phyloP scores from a whole-genome alignment of 2,329 filamentous ascomycete genomes.

The Trichoderma atroviride region DNA sequence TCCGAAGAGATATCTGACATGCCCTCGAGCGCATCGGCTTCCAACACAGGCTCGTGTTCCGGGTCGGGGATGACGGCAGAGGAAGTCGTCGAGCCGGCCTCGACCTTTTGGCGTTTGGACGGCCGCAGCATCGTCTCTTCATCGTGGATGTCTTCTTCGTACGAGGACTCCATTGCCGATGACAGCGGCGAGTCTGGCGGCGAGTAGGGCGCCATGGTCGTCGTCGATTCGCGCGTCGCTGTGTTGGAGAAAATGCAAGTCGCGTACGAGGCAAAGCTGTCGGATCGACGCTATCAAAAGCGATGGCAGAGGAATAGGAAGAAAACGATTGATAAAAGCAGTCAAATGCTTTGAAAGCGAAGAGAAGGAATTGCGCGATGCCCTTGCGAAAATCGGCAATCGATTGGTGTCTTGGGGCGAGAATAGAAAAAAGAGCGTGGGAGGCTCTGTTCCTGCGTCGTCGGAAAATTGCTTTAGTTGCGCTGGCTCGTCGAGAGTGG shows the following conservation, averaged over 20 bases:
- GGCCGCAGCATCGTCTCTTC: conserved; percentile 46
- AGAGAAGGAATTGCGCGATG: conserved; percentile 12
- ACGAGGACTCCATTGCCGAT: conserved; percentile 48
- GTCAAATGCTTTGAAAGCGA: background rate
- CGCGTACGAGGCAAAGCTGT: background rate
- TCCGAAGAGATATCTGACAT: conserved; percentile 83
- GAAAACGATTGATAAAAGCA: background rate
- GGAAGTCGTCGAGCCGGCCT: conserved; percentile 49
- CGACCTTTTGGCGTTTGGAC: conserved; percentile 52
- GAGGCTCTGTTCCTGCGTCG: conserved; percentile 15
- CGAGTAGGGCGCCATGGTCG: conserved; percentile 43
- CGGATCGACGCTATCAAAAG: background rate
- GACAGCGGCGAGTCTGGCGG: conserved; percentile 52
- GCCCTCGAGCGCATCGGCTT: conserved; percentile 57
- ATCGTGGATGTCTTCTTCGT: conserved; percentile 49
- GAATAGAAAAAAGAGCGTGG: background rate
- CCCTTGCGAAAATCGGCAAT: conserved; percentile 4
- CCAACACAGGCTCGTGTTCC: conserved; percentile 50
- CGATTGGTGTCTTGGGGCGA: background rate
- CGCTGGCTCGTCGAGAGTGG: background rate
- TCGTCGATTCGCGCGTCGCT: conserved; percentile 26
- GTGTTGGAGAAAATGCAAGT: background rate
- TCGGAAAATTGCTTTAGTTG: conserved; percentile 22
- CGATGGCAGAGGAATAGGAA: background rate
- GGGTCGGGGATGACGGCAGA: conserved; percentile 47